Base-by-base conservation (phyloP, 2,329 filamentous ascomycete genomes). In the Monosporascus sp. region DNA sequence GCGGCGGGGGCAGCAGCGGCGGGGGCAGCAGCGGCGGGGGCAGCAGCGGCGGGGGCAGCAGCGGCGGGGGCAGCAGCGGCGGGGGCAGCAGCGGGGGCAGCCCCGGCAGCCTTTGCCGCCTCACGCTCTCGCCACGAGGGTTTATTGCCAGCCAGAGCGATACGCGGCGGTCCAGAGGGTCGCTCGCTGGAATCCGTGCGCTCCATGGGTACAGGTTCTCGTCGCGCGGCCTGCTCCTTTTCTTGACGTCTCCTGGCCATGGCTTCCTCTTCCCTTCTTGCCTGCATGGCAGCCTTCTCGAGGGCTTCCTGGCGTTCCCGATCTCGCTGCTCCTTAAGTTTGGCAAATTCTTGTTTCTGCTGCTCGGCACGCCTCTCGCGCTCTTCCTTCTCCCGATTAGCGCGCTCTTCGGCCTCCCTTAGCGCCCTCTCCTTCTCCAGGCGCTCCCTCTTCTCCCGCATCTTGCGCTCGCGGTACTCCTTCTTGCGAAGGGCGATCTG, bases 401-500 rank as follows among this genome's bases (percentile, higher is more conserved):
- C 80, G 61, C 87, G 86, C 79, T 97, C 93, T 71, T 95, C 91
- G 64, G 94, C 91, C 72, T 97, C 94, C 55, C 80, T 82, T 53
- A 86, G 78, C 59, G 81, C 81, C 52, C 86, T 84, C 75, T 96
- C 92, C 68, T 85, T 85, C 72, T 94, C 92, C 71, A 96, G 92
- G 49, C 80, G 83, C 74, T 95, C 91, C 53, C 84, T 81, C 76
- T 86, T 91, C 81, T 97, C 91, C 53, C 88, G 85, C 52, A 89
- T 81, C 71, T 87, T 87, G 62, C 85, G 84, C 68, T 97, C 93
- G 63, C 89, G 87, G 66, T 89, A 85, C 71, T 97, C 91, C 80
- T 91, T 93, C 74, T 91, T 86, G 66, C 94, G 89, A 60, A 85
- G 82, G 40, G 87, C 83, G 73, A 97, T 96, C 77, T 95, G 91